Percentiles rank a stretch among this genome's conserved stretches.
Evolutionary conservation across 2,329 filamentous ascomycete genomes (phyloP).

Genomic region (Calycina herbarum): DNA sequence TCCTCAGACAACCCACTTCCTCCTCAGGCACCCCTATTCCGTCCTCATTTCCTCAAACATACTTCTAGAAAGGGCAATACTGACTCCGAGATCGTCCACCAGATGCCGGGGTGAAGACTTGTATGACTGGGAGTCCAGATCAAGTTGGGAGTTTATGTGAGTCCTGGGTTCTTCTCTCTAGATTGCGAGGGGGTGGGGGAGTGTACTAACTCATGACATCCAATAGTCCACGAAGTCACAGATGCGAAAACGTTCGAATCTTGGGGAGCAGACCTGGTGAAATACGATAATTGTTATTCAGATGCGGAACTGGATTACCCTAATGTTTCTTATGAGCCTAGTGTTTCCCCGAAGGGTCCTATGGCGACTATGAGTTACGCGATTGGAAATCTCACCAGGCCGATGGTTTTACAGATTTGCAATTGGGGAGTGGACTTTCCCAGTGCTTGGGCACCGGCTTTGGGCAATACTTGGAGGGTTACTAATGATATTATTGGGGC

Average conservation of each 20-base stretch:
- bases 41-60: too few species aligned
- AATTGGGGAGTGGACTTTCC: constrained; percentile 46
- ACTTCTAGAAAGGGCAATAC: too few species aligned
- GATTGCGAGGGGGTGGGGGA: constrained; percentile 12
- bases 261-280: constrained; percentile 43
- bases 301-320: constrained; percentile 39
- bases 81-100: too few species aligned
- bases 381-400: constrained; percentile 30
- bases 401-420: constrained; percentile 43
- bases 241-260: constrained; percentile 32
- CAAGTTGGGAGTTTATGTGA: constrained; percentile 30
- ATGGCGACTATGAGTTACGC: constrained; percentile 41
- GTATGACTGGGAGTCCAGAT: constrained; percentile 32
- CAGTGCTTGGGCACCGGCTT: constrained; percentile 40
- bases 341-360: constrained; percentile 36
- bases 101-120: constrained; percentile 36
- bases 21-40: too few species aligned
- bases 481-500: constrained; percentile 44
- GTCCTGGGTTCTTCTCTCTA: neutral
- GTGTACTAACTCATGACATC: neutral
- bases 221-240: constrained; percentile 23
- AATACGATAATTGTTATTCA: constrained; percentile 45
- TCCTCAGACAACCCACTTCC: too few species aligned
- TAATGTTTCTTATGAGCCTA: constrained; percentile 38
- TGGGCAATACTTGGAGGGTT: constrained; percentile 44